A percentile compares a stretch with the other conserved stretches of the same genome.
These are phyloP conservation scores for Apiotrichum gracile DNA, from an alignment of 1,284 basidiomycete genomes.

Conservation along the genomic window DNA sequence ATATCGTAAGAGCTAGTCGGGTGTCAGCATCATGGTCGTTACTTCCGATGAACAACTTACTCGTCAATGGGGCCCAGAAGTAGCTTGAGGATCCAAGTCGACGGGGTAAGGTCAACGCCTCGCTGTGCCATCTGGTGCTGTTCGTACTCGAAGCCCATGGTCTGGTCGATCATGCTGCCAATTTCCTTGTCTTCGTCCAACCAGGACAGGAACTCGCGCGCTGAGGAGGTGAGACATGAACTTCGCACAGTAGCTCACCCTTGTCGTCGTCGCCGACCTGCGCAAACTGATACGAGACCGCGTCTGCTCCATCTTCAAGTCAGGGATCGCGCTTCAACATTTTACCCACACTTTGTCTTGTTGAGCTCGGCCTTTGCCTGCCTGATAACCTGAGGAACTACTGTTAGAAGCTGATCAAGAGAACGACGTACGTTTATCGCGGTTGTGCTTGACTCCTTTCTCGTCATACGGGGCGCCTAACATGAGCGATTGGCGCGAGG, in stretches of 20 bases:
- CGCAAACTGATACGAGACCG: slow-evolving; percentile 7
- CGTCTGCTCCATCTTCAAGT: slow-evolving; percentile 5
- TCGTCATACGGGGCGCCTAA: background rate
- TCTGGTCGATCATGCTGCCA: slow-evolving; percentile 11
- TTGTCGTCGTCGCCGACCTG: slow-evolving; percentile 15
- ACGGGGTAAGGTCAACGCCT: background rate
- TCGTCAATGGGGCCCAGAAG: slow-evolving; percentile 6
- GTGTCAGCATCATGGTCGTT: background rate
- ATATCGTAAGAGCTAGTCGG: background rate
- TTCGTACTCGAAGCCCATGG: slow-evolving; percentile 15
- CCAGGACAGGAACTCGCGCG: slow-evolving; percentile 2
- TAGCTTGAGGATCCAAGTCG: slow-evolving; percentile 8
- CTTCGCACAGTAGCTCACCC: background rate
- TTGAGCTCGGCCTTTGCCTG: background rate
- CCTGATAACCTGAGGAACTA: background rate
- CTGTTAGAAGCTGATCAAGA: background rate
- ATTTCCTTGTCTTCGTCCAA: slow-evolving; percentile 8
- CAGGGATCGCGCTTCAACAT: background rate
- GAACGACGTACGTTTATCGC: background rate
- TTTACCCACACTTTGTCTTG: background rate
- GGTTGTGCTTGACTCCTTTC: slow-evolving; percentile 3
- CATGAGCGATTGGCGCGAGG: background rate
- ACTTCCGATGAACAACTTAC: background rate
- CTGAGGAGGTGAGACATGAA: background rate
- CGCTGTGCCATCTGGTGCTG: slow-evolving; percentile 4